Percentiles rank a stretch among this genome's conserved stretches.
Conservation (phyloP, 306 rosid species). For the Casuarina equisetifolia region DNA sequence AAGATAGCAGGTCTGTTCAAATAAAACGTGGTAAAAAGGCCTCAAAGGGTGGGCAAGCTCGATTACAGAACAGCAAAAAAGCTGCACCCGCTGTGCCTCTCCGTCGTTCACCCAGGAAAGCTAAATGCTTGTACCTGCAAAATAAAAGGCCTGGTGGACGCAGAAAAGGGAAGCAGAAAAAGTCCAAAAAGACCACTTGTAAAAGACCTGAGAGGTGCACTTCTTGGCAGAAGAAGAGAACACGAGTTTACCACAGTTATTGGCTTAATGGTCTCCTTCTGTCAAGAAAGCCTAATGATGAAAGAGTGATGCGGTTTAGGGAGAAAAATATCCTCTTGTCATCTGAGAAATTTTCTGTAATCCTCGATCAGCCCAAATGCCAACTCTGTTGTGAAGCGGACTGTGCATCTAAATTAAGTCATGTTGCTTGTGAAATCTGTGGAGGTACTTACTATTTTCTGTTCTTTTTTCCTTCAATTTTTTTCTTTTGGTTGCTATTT, state of each 20-base stretch:
- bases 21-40: constrained; percentile 50
- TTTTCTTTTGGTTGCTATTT: constrained; percentile 6
- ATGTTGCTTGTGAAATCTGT: constrained; percentile 79
- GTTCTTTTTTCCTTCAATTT: not conserved
- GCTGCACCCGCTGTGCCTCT: constrained; percentile 55
- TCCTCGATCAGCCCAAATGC: constrained; percentile 62
- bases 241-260: constrained; percentile 50
- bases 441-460: constrained; percentile 54
- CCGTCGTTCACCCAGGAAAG: constrained; percentile 89
- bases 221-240: constrained; percentile 55
- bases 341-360: constrained; percentile 38
- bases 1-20: constrained; percentile 46
- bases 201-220: constrained; percentile 49
- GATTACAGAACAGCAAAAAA: constrained; percentile 50
- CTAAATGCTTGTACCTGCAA: constrained; percentile 53
- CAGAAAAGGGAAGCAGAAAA: constrained; percentile 47
- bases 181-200: constrained; percentile 47
- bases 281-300: constrained; percentile 78
- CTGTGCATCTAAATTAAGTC: constrained; percentile 38
- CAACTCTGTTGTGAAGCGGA: constrained; percentile 68
- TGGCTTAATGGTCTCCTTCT: constrained; percentile 87
- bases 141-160: constrained; percentile 59
- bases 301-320: constrained; percentile 62
- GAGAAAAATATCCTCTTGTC: constrained; percentile 47
- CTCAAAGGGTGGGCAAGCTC: constrained; percentile 45